Evolutionary conservation across 2,329 filamentous ascomycete genomes (phyloP).

Genomic region (Diaporthe citrichinensis): DNA sequence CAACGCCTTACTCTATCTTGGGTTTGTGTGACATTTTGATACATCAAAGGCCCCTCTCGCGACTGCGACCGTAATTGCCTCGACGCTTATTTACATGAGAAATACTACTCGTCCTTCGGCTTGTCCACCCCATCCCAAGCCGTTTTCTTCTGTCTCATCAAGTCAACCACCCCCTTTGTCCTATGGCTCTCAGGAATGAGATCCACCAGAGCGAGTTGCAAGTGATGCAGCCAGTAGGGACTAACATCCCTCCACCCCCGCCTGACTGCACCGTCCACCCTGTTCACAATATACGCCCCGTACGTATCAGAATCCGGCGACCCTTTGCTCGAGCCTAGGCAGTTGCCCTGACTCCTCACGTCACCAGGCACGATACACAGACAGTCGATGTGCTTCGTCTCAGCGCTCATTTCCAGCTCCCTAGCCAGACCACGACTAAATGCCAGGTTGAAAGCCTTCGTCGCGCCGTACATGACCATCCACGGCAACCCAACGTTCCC

Average conservation of each 20-base stretch:
- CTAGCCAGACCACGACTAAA: slow-evolving; percentile 48
- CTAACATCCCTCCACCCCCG: slow-evolving; percentile 46
- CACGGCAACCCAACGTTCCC: slow-evolving; percentile 48
- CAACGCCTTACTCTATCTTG: background rate
- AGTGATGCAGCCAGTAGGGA: slow-evolving; percentile 48
- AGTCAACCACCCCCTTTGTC: background rate
- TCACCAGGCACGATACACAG: slow-evolving; percentile 49
- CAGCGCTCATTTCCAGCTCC: slow-evolving; percentile 46
- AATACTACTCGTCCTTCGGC: slow-evolving; percentile 3
- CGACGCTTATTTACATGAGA: background rate
- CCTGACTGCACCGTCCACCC: slow-evolving; percentile 45
- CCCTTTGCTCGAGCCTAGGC: slow-evolving; percentile 36
- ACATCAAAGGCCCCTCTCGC: background rate
- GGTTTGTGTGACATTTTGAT: background rate
- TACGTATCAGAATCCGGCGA: slow-evolving; percentile 43
- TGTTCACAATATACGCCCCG: slow-evolving; percentile 43
- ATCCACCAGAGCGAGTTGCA: slow-evolving; percentile 30
- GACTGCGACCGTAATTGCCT: too few species aligned
- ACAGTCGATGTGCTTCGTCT: slow-evolving; percentile 48
- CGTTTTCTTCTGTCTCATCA: background rate
- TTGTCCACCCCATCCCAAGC: background rate
- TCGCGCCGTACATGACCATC: slow-evolving; percentile 49
- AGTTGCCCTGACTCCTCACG: slow-evolving; percentile 47
- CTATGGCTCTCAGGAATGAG: slow-evolving; percentile 36
- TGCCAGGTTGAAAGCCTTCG: slow-evolving; percentile 50